phyloP scores from a whole-genome alignment of 441 rosid genomes.

The Eruca vesicaria region DNA sequence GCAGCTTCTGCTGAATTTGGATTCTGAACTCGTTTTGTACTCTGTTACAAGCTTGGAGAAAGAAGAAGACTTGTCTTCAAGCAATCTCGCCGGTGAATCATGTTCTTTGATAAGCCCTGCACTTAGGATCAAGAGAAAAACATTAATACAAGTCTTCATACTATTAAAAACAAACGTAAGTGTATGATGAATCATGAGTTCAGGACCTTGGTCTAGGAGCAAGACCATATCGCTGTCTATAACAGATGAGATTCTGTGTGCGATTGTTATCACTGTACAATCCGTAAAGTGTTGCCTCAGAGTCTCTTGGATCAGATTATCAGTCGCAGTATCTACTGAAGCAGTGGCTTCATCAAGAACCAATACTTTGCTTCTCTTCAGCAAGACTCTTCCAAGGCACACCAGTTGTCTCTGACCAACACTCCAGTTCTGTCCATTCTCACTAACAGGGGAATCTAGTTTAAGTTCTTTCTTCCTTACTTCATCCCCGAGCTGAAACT shows the following conservation, averaged over 20 bases:
- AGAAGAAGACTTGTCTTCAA: neutral
- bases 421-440: neutral
- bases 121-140: neutral
- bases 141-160: neutral
- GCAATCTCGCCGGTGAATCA: neutral
- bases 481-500: conserved; percentile 87
- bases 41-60: neutral
- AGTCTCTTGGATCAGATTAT: conserved; percentile 63
- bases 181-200: neutral
- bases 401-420: neutral
- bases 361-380: conserved; percentile 74
- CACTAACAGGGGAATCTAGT: conserved; percentile 38
- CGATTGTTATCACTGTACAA: neutral
- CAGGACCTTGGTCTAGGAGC: neutral
- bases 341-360: conserved; percentile 98
- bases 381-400: conserved; percentile 11
- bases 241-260: neutral
- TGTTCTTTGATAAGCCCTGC: neutral
- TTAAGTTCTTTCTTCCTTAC: conserved; percentile 74
- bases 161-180: conserved; percentile 22
- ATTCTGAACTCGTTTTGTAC: neutral
- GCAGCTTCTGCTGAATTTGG: neutral
- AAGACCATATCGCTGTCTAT: neutral
- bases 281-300: neutral
- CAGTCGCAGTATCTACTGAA: conserved; percentile 87